Evolutionary conservation across 768 basidiomycete genomes (phyloP).

Genomic region (Gelatoporia subvermispora): DNA sequence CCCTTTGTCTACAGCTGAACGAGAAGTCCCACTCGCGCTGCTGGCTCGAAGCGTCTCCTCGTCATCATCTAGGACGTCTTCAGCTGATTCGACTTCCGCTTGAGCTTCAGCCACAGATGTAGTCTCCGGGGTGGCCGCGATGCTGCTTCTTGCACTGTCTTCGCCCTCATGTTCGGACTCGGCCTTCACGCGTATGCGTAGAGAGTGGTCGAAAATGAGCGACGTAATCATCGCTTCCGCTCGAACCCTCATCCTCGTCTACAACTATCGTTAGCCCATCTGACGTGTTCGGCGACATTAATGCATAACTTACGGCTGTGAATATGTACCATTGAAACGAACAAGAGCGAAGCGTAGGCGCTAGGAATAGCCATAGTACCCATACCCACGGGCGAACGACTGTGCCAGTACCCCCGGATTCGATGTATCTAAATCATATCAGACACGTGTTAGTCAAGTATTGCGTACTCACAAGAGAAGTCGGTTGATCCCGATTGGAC

Average conservation of each 20-base stretch:
- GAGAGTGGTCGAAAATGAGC: conserved; percentile 46
- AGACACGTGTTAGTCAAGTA: not conserved
- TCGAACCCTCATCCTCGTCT: conserved; percentile 43
- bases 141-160: too few relatives aligned
- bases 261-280: not conserved
- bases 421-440: conserved; percentile 53
- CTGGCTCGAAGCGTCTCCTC: too few relatives aligned
- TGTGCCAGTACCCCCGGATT: conserved; percentile 43
- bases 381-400: conserved; percentile 64
- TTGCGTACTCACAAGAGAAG: conserved; percentile 33
- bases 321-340: conserved; percentile 47
- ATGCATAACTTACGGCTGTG: conserved; percentile 20
- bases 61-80: not conserved
- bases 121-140: not conserved
- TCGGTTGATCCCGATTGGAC: conserved; percentile 31
- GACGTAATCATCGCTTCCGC: conserved; percentile 45
- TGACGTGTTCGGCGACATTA: too few relatives aligned
- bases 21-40: too few relatives aligned
- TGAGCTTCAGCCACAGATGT: not conserved
- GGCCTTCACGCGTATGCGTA: conserved; percentile 58
- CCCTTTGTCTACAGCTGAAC: too few relatives aligned
- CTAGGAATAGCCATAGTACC: conserved; percentile 47
- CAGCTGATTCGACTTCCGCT: not conserved
- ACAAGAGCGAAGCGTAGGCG: conserved; percentile 39
- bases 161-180: conserved; percentile 16